Conservation (phyloP, 805 yeast genomes). For the Cyberlindnera xylosilytica region DNA sequence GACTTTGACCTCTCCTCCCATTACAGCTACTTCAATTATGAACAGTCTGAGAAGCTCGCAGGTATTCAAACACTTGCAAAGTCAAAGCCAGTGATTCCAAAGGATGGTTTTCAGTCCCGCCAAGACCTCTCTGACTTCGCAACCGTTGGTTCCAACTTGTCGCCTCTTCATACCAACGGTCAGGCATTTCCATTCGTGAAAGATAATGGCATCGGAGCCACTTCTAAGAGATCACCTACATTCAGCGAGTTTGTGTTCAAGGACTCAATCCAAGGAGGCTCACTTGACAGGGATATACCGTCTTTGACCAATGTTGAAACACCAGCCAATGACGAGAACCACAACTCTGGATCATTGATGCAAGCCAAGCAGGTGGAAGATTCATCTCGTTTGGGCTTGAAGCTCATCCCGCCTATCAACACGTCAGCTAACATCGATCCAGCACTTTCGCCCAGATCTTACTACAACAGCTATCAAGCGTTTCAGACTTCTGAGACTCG, state of each 20-base stretch:
- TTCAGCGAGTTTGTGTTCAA: background rate
- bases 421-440: background rate
- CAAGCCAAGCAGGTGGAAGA: background rate
- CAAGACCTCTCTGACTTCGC: background rate
- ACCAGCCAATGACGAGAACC: constrained; percentile 18
- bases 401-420: constrained; percentile 1
- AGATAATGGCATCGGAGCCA: background rate
- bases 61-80: constrained; percentile 7
- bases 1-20: background rate
- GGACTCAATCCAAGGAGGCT: constrained; percentile 1
- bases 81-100: background rate
- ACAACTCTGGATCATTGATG: background rate
- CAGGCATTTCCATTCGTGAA: constrained; percentile 9
- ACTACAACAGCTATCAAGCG: background rate
- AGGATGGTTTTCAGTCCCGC: background rate
- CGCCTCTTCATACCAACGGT: constrained; percentile 6
- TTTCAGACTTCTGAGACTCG: background rate
- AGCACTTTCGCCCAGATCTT: background rate
- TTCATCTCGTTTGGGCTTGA: constrained; percentile 1
- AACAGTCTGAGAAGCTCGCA: constrained; percentile 17
- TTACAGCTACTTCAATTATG: background rate
- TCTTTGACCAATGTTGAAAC: constrained; percentile 9
- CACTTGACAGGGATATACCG: constrained; percentile 1
- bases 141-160: constrained; percentile 7
- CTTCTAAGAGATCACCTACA: background rate